Conservation (phyloP, 1,284 basidiomycete species). For the Ustilago hordei region DNA sequence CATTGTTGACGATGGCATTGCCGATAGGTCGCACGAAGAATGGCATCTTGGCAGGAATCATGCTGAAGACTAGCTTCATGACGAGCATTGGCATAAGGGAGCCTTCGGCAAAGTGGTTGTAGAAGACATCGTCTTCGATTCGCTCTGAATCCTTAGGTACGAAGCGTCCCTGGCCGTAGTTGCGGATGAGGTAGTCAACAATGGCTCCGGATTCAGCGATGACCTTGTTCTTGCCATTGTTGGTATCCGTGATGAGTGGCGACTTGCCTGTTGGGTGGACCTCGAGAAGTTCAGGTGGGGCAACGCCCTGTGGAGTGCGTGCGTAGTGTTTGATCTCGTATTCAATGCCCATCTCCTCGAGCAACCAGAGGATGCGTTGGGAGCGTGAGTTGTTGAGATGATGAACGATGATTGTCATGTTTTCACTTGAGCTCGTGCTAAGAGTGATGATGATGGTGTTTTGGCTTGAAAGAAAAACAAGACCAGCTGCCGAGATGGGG, state of each 20-base stretch:
- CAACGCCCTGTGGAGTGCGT: slow-evolving; percentile 53
- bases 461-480: neutral
- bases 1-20: slow-evolving; percentile 48
- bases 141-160: slow-evolving; percentile 42
- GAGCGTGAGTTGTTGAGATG: slow-evolving; percentile 67
- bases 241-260: slow-evolving; percentile 65
- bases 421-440: neutral
- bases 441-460: neutral
- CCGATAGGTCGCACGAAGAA: slow-evolving; percentile 66
- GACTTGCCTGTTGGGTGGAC: slow-evolving; percentile 67
- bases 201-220: slow-evolving; percentile 67
- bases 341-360: slow-evolving; percentile 65
- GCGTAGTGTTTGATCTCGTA: slow-evolving; percentile 66
- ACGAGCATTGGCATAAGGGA: slow-evolving; percentile 64
- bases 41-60: slow-evolving; percentile 60
- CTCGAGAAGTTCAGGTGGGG: slow-evolving; percentile 57
- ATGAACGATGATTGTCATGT: slow-evolving; percentile 61
- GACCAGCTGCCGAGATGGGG: neutral
- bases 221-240: slow-evolving; percentile 52
- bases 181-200: slow-evolving; percentile 66
- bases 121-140: slow-evolving; percentile 61
- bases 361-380: slow-evolving; percentile 68
- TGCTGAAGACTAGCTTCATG: slow-evolving; percentile 61
- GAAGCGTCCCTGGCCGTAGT: slow-evolving; percentile 62
- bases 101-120: slow-evolving; percentile 65